These are phyloP conservation scores for Cynara cardunculus DNA, from an alignment of 129 eudicot species.

Conservation along the genomic window DNA sequence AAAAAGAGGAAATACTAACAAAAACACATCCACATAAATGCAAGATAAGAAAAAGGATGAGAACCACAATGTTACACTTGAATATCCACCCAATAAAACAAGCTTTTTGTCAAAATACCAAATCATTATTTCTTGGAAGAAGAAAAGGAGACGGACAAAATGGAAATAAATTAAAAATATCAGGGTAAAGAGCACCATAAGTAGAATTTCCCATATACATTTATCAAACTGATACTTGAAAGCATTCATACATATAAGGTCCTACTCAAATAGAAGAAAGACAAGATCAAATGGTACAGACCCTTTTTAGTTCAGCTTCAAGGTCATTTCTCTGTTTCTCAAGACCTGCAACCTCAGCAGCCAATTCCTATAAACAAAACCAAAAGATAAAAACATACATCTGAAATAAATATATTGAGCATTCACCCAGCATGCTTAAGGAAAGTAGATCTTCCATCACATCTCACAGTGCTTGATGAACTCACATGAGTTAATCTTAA, in stretches of 20 bases:
- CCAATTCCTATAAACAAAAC: constrained; percentile 57
- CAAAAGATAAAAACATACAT: neutral
- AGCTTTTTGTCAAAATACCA: neutral
- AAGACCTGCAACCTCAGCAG: constrained; percentile 76
- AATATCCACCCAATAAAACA: neutral
- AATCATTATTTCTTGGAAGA: neutral
- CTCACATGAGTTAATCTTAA: neutral
- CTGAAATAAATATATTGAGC: neutral
- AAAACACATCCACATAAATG: neutral
- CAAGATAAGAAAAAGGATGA: neutral
- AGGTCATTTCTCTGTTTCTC: constrained; percentile 91
- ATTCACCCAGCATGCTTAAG: neutral
- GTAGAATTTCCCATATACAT: neutral
- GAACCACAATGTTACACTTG: neutral
- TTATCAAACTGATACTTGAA: neutral
- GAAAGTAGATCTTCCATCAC: neutral
- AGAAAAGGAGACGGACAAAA: neutral
- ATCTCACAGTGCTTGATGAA: neutral
- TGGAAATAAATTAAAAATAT: neutral
- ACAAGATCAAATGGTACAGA: constrained; percentile 14
- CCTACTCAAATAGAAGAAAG: neutral
- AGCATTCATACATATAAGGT: neutral
- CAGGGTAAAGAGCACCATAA: neutral
- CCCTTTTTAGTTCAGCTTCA: constrained; percentile 92
- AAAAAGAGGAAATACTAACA: neutral